These are phyloP conservation scores for Penicillium malachiteum DNA, from an alignment of 495 filamentous ascomycete species.

Conservation along the genomic window DNA sequence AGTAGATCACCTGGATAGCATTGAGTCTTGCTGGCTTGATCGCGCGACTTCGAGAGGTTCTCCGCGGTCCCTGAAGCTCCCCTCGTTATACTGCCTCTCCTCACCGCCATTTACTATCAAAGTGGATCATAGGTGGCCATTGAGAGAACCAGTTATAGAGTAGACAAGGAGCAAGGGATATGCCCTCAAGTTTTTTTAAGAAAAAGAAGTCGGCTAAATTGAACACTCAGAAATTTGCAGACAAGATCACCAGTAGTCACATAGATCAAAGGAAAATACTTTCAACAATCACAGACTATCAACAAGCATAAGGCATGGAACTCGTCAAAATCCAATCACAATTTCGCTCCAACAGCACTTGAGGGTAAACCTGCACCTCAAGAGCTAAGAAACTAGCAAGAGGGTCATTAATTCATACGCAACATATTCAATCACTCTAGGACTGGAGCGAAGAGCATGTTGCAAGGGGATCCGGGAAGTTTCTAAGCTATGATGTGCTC, in stretches of 20 bases:
- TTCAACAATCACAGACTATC: constrained; percentile 9
- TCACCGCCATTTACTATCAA: constrained; percentile 26
- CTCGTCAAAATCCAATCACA: constrained; percentile 21
- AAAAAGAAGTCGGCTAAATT: not conserved
- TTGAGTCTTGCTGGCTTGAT: constrained; percentile 16
- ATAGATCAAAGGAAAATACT: constrained; percentile 5
- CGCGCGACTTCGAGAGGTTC: constrained; percentile 20
- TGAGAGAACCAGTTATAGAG: too few species aligned
- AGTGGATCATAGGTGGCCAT: not conserved
- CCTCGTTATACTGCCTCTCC: constrained; percentile 32
- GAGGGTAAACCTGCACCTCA: not conserved
- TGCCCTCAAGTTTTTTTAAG: too few species aligned
- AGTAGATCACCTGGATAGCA: constrained; percentile 22
- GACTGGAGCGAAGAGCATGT: not conserved
- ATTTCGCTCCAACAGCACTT: not conserved
- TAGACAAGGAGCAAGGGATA: too few species aligned
- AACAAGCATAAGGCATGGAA: constrained; percentile 27
- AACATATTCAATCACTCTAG: not conserved
- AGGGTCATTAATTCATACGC: constrained; percentile 1
- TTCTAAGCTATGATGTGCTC: constrained; percentile 18
- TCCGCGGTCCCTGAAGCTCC: constrained; percentile 29
- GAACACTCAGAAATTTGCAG: not conserved
- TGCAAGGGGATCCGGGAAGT: not conserved
- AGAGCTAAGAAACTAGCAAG: not conserved
- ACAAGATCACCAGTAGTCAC: not conserved